phyloP scores from a whole-genome alignment of 108 stramenopile genomes.

The Parmales sp. region DNA sequence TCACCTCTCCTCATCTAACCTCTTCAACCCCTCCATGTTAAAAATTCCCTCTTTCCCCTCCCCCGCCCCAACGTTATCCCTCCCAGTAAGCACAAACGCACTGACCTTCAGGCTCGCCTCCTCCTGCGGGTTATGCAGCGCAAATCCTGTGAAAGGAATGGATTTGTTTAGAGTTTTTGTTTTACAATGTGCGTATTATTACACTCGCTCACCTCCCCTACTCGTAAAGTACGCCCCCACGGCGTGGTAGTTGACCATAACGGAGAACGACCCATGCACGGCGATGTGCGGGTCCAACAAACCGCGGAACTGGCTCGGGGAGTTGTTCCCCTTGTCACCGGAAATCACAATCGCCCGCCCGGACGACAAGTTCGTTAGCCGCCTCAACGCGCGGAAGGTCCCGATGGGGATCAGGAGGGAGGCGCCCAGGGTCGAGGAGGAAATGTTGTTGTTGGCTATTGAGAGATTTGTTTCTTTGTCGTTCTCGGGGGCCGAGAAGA shows the following conservation, averaged over 20 bases:
- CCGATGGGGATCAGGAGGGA: slow-evolving; percentile 53
- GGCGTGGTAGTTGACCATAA: slow-evolving; percentile 72
- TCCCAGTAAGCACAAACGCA: slow-evolving; percentile 37
- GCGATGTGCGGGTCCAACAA: slow-evolving; percentile 60
- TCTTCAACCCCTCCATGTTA: neutral
- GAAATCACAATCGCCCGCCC: slow-evolving; percentile 37
- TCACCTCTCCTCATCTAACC: neutral
- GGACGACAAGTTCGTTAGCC: neutral
- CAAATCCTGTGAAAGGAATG: slow-evolving; percentile 43
- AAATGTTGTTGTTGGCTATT: too few relatives aligned
- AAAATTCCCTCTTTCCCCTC: too few relatives aligned
- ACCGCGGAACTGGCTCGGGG: slow-evolving; percentile 50
- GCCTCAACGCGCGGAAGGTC: slow-evolving; percentile 34
- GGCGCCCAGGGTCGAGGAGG: slow-evolving; percentile 19
- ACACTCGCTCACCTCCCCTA: too few relatives aligned
- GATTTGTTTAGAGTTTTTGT: too few relatives aligned
- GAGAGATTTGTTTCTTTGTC: too few relatives aligned
- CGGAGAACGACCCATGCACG: slow-evolving; percentile 51
- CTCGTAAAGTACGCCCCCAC: slow-evolving; percentile 52
- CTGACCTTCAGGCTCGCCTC: slow-evolving; percentile 47
- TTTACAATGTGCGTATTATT: too few relatives aligned
- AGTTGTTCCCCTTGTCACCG: slow-evolving; percentile 56
- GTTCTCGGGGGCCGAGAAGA: slow-evolving; percentile 17
- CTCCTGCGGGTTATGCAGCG: slow-evolving; percentile 51
- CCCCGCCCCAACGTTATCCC: neutral